Evolutionary conservation across 2,329 filamentous ascomycete genomes (phyloP), one percentile per base, ranked within the genome.

Genomic region (Corynespora cassiicola): DNA sequence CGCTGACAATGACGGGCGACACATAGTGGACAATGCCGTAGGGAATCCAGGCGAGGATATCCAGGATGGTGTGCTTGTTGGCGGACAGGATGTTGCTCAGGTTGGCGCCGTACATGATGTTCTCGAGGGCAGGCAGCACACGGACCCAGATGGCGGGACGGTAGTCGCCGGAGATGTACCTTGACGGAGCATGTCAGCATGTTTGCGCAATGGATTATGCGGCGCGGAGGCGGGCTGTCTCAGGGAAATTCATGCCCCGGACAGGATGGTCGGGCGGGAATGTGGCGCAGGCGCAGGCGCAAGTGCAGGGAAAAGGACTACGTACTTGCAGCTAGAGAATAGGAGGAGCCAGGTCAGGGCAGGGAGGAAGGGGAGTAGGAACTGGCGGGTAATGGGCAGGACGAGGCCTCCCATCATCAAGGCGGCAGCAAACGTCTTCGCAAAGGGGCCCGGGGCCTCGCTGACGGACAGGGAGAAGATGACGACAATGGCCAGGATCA

Each of bases 121-220:
- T 96, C 73, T 97, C 92, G 50, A 97, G 81, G 12, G 92, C 90
- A 4, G 92, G 92, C 22, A 97, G 80, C 18, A 97, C 90, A 61
- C 91, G 90, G 52, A 96, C 92, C 88, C 90, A 96, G 59, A 96
- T 96, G 47, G 90, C 87, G 43, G 91, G 91, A 54, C 92, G 85
- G 74, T 90, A 94, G 63, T 92, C 87, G 54, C 84, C 81, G 23
- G 90, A 87, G 56, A 96, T 91, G 73, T 95, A 96, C 63, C 90
- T 95, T 61, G 8, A 42, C 12, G 30, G 6, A 7, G 7, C 6
- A 16, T 24, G 47, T 65, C 22, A 65, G 58, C 36, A 44, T 34
- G 19, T 49, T 45, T 43, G 50, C 38, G 44, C 31, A 36, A 38
- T 34, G 8, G 20, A 38, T 40, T 21, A 47, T 35, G 44, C 40